Conservation (phyloP, 2,329 filamentous ascomycete species). For the Elsinoe perseae region DNA sequence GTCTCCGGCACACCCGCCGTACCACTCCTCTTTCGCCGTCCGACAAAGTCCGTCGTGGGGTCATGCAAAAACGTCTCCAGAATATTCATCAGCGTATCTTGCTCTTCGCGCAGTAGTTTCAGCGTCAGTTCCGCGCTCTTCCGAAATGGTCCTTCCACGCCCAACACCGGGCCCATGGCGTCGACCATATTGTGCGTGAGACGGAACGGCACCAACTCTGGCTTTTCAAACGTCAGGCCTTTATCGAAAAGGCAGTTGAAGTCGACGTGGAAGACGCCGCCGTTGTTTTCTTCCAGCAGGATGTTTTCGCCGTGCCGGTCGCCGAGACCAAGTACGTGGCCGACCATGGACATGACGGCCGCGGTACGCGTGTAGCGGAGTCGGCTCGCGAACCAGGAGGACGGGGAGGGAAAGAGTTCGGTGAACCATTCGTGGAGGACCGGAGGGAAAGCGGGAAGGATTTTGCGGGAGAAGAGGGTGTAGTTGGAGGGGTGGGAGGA, state of each 20-base stretch:
- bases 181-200: slow-evolving; percentile 98
- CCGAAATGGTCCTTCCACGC: slow-evolving; percentile 84
- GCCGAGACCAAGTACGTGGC: slow-evolving; percentile 84
- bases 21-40: slow-evolving; percentile 55
- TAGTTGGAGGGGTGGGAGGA: slow-evolving; percentile 55
- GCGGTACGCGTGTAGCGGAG: slow-evolving; percentile 86
- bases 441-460: slow-evolving; percentile 63
- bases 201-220: slow-evolving; percentile 90
- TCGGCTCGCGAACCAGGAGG: slow-evolving; percentile 82
- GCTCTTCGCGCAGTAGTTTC: slow-evolving; percentile 74
- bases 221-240: slow-evolving; percentile 87
- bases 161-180: slow-evolving; percentile 81
- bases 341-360: slow-evolving; percentile 99
- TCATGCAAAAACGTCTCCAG: slow-evolving; percentile 96
- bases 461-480: slow-evolving; percentile 60
- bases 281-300: slow-evolving; percentile 84
- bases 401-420: slow-evolving; percentile 87
- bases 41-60: slow-evolving; percentile 86
- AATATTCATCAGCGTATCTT: slow-evolving; percentile 95
- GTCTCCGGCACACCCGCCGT: slow-evolving; percentile 55
- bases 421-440: slow-evolving; percentile 93
- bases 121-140: slow-evolving; percentile 86
- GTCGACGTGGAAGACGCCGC: slow-evolving; percentile 93
- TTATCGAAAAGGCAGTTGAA: slow-evolving; percentile 99
- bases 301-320: slow-evolving; percentile 98